These are phyloP conservation scores for Pichia gijzeniarum DNA, from an alignment of 805 yeast genomes.

Conservation along the genomic window DNA sequence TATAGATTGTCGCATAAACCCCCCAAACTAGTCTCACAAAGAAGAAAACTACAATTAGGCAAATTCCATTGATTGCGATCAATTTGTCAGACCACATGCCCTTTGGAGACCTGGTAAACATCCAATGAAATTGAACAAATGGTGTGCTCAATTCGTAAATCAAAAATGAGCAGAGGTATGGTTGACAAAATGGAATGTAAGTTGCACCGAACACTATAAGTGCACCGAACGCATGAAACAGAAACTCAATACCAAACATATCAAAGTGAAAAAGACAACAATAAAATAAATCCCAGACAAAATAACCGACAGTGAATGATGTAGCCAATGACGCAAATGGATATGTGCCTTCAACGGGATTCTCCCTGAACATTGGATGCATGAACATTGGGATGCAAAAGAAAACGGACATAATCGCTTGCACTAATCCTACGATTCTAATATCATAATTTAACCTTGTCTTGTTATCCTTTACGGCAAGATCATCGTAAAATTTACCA, in stretches of 20 bases:
- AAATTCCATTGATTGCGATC: slow-evolving; percentile 63
- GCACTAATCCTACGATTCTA: slow-evolving; percentile 84
- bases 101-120: slow-evolving; percentile 67
- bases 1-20: slow-evolving; percentile 58
- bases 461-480: slow-evolving; percentile 33
- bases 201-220: slow-evolving; percentile 61
- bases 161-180: slow-evolving; percentile 77
- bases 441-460: slow-evolving; percentile 74
- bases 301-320: slow-evolving; percentile 76
- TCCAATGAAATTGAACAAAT: slow-evolving; percentile 93
- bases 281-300: slow-evolving; percentile 79
- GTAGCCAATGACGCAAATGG: slow-evolving; percentile 73
- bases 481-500: slow-evolving; percentile 42
- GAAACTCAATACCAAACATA: slow-evolving; percentile 74
- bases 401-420: slow-evolving; percentile 59
- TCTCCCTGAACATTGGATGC: slow-evolving; percentile 41
- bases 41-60: slow-evolving; percentile 67
- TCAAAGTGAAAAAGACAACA: slow-evolving; percentile 53
- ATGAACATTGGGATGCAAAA: slow-evolving; percentile 59
- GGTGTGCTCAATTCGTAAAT: slow-evolving; percentile 89
- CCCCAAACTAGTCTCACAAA: slow-evolving; percentile 83
- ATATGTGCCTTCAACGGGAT: slow-evolving; percentile 60
- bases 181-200: slow-evolving; percentile 67
- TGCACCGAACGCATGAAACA: slow-evolving; percentile 81
- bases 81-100: slow-evolving; percentile 51